A percentile compares a stretch with the other conserved stretches of the same genome.
These are phyloP conservation scores for Physaria fendleri DNA, from an alignment of 345 rosid species.

Conservation along the genomic window DNA sequence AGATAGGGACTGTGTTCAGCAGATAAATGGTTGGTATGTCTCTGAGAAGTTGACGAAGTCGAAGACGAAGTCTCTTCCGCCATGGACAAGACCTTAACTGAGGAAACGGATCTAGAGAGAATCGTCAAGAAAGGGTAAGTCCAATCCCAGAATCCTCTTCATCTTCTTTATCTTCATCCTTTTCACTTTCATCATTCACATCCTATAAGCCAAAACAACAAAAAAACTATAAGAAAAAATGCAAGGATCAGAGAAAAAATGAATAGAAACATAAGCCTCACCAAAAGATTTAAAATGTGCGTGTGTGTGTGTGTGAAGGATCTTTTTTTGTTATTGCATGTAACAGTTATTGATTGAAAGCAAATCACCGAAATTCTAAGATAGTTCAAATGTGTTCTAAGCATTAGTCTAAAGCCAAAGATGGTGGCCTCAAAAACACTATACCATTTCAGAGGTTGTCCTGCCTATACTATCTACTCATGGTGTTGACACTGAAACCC, in stretches of 20 bases:
- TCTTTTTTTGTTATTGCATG: conserved; percentile 4
- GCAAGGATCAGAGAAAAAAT: too few relatives aligned
- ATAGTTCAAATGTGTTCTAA: not conserved
- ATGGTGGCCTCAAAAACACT: not conserved
- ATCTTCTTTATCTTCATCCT: too few relatives aligned
- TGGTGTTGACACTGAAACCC: not conserved
- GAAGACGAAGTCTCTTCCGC: conserved; percentile 28
- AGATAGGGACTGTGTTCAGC: conserved; percentile 86
- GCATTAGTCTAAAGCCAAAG: not conserved
- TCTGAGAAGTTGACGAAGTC: conserved; percentile 39
- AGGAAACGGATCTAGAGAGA: conserved; percentile 31
- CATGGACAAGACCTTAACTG: conserved; percentile 41
- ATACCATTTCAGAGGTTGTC: not conserved
- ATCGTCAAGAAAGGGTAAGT: conserved; percentile 19
- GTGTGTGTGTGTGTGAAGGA: conserved; percentile 21
- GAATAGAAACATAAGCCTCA: too few relatives aligned
- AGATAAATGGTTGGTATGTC: conserved; percentile 60
- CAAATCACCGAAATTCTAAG: not conserved
- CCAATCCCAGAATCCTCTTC: too few relatives aligned
- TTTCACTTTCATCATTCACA: too few relatives aligned
- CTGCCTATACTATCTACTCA: not conserved
- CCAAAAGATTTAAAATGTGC: conserved; percentile 5
- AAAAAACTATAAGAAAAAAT: too few relatives aligned
- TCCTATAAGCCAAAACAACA: too few relatives aligned
- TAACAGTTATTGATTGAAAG: conserved; percentile 16